Evolutionary conservation across 108 stramenopile genomes (phyloP).

Genomic region (Stephanodiscus minutulus): DNA sequence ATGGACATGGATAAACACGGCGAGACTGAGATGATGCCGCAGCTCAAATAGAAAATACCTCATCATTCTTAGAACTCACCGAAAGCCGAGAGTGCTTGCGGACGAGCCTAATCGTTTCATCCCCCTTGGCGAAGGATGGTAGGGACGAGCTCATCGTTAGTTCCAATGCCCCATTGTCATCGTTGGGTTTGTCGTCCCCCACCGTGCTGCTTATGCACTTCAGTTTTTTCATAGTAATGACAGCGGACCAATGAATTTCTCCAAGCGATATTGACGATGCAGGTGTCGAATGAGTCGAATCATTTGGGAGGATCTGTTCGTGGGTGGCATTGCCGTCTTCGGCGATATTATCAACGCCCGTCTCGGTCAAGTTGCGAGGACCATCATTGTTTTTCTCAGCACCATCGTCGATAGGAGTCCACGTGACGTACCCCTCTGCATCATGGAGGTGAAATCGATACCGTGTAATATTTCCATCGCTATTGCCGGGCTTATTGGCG

Average conservation of each 20-base stretch:
- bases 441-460: constrained; percentile 50
- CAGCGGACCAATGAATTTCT: constrained; percentile 45
- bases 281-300: background rate
- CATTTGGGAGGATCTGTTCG: background rate
- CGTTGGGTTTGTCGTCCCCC: constrained; percentile 1
- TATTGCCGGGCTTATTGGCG: background rate
- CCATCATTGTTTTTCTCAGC: constrained; percentile 34
- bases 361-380: constrained; percentile 1
- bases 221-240: constrained; percentile 34
- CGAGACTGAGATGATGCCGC: background rate
- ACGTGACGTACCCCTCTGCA: constrained; percentile 30
- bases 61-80: constrained; percentile 11
- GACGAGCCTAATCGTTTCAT: constrained; percentile 37
- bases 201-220: background rate
- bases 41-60: background rate
- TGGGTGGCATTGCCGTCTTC: background rate
- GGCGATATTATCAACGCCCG: constrained; percentile 11
- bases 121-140: constrained; percentile 17
- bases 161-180: constrained; percentile 14
- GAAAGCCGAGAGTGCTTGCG: constrained; percentile 66
- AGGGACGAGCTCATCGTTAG: constrained; percentile 37
- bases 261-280: background rate
- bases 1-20: background rate
- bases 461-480: constrained; percentile 3
- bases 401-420: constrained; percentile 29